Percentiles rank a stretch among this genome's conserved stretches.
These are phyloP conservation scores for Marsdenia floribunda DNA, from an alignment of 257 asterid species.

Conservation along the genomic window DNA sequence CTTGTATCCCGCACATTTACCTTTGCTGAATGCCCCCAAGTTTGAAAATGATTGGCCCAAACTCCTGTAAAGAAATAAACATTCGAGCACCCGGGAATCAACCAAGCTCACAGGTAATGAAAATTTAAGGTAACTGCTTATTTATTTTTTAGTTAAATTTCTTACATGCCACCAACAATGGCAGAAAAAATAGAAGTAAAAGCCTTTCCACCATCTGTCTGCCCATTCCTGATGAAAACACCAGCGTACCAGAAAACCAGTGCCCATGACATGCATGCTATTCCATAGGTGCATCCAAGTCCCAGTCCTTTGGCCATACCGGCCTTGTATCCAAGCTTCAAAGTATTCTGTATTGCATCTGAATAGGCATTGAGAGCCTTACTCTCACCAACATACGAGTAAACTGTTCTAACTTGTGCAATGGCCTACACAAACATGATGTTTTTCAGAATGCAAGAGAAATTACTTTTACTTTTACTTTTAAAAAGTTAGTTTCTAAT, in stretches of 20 bases:
- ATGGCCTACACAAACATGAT: slow-evolving; percentile 56
- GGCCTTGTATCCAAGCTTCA: slow-evolving; percentile 93
- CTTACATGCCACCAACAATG: slow-evolving; percentile 98
- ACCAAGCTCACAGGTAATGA: background rate
- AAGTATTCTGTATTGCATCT: slow-evolving; percentile 78
- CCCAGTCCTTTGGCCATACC: slow-evolving; percentile 99
- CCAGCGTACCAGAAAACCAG: slow-evolving; percentile 99
- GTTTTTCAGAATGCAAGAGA: slow-evolving; percentile 10
- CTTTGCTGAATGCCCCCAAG: slow-evolving; percentile 96
- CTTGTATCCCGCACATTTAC: slow-evolving; percentile 93
- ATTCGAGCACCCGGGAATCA: slow-evolving; percentile 13
- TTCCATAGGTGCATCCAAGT: slow-evolving; percentile 90
- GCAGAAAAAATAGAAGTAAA: slow-evolving; percentile 96
- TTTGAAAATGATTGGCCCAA: slow-evolving; percentile 97
- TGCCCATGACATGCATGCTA: slow-evolving; percentile 99
- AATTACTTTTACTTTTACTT: background rate
- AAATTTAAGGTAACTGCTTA: background rate
- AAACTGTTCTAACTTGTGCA: slow-evolving; percentile 95
- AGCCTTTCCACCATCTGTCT: slow-evolving; percentile 91
- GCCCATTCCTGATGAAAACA: slow-evolving; percentile 85
- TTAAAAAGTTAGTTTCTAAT: background rate
- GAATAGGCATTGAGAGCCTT: slow-evolving; percentile 75
- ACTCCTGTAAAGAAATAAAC: slow-evolving; percentile 55
- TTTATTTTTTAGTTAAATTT: slow-evolving; percentile 1
- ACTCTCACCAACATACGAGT: slow-evolving; percentile 86